Evolutionary conservation across 1,284 basidiomycete genomes (phyloP).

Genomic region (Lignosus rhinocerotis): DNA sequence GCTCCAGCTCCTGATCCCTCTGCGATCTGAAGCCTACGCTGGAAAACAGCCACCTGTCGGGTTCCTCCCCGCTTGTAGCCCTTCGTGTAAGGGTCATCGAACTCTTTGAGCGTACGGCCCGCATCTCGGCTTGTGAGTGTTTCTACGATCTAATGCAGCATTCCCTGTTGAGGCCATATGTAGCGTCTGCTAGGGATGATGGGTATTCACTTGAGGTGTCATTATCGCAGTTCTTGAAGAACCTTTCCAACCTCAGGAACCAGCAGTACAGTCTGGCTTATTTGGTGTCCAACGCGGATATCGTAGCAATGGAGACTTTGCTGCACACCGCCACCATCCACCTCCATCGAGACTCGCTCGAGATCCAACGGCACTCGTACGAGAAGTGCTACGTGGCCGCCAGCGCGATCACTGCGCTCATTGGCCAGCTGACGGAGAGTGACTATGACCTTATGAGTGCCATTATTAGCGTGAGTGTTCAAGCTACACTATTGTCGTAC

Average conservation of each 20-base stretch:
- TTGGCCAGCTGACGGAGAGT: slow-evolving; percentile 46
- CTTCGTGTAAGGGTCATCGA: slow-evolving; percentile 50
- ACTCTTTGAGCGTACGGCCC: slow-evolving; percentile 51
- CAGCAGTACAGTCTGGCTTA: slow-evolving; percentile 30
- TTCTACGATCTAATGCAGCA: not conserved
- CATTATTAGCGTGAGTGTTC: slow-evolving; percentile 42
- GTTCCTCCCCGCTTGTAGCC: slow-evolving; percentile 27
- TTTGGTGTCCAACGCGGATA: slow-evolving; percentile 38
- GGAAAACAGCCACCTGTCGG: slow-evolving; percentile 15
- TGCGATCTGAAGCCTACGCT: slow-evolving; percentile 6
- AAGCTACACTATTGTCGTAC: not conserved
- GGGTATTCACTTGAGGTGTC: slow-evolving; percentile 42
- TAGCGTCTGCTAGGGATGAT: slow-evolving; percentile 31
- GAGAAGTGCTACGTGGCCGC: slow-evolving; percentile 45
- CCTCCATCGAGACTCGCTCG: slow-evolving; percentile 42
- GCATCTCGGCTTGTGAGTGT: slow-evolving; percentile 43
- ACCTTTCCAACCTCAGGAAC: slow-evolving; percentile 42
- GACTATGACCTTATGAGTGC: slow-evolving; percentile 57
- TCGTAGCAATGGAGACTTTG: slow-evolving; percentile 52
- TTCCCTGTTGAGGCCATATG: slow-evolving; percentile 3
- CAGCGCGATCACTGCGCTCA: slow-evolving; percentile 43
- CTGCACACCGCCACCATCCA: slow-evolving; percentile 52
- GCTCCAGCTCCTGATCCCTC: not conserved
- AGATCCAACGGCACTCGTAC: slow-evolving; percentile 33
- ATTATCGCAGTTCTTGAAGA: slow-evolving; percentile 42